Evolutionary conservation across 2,329 filamentous ascomycete genomes (phyloP), one percentile per base, ranked within the genome.

Genomic region (Phoma sp.): DNA sequence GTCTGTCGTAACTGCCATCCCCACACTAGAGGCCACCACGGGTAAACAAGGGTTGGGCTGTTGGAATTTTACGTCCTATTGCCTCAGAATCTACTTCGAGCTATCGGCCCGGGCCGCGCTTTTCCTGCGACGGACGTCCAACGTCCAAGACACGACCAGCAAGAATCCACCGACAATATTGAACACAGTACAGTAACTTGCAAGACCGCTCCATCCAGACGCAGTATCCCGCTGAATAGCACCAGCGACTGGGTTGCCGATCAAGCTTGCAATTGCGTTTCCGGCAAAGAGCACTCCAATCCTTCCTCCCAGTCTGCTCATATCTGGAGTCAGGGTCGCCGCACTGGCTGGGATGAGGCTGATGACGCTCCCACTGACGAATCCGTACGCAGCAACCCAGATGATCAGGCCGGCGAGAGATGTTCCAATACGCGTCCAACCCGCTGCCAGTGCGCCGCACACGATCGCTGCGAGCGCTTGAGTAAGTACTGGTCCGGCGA

Each of bases 401-500:
- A 56, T 51, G 29, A 60, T 52, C 27, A 68, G 33, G 3, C 60
- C 57, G 22, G 54, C 54, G 24, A 60, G 45, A 35, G 57, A 60
- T 4, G 53, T 51, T 31, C 53, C n/a, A 13, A 61, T 56, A 21
- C 48, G 52, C 3, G 51, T 51, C 55, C 58, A 61, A 12, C 47
- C 52, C 13, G 46, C 51, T 39, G 57, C 85, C 84, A 88, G 38
- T 2, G 47, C 76, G 75, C 58, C 80, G 82, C 46, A 83, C 70
- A 63, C 71, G 32, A 81, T 66, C 4, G 77, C 78, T 8, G 82
- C 73, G 4, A 78, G 51, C 6, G 77, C 60, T 2, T 75, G 76
- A 32, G 79, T 77, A 0, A 82, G 77, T 13, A 83, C 76, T 21
- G 83, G 77, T 76, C 2, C 84, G 82, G 8, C 82, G 63, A 47